Base-by-base conservation (phyloP, 1,284 basidiomycete species). In the Rhodotorula sp. region DNA sequence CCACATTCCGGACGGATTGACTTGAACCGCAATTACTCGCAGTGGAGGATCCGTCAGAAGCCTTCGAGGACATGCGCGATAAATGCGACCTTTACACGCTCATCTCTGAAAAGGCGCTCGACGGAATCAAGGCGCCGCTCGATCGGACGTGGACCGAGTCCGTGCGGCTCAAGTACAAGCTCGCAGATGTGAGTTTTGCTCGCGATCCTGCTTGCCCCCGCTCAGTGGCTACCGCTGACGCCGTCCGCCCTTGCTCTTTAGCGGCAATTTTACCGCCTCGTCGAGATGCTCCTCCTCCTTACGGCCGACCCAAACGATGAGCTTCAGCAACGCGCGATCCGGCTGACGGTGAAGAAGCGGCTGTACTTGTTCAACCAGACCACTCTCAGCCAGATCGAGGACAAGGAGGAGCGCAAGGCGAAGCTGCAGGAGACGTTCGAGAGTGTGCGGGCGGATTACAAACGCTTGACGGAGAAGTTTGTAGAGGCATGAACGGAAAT, bases 1-100 rank as follows among this genome's bases (percentile, higher is more conserved):
- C 22, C n/a, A n/a, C n/a, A n/a, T n/a, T n/a, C 17, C 4, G 51
- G 55, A 18, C 44, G 4, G 1, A 33, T 1, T 29, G n/a, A 49
- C 20, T 42, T 20, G 17, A 14, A 15, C 6, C 37, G 44, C 26
- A 1, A 5, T 10, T 18, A 29, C 15, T 22, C 24, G 24, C 49
- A 65, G 91, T 99, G 29, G 95, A 99, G 83, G 95, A 99, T 80
- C 95, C 95, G 0, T 93, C 93, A 0, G 95, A 99, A 81, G 90
- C 91, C 15, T 95, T 96, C 78, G 94, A 96, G 79, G 93, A 96
- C 78, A 84, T 99, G 65, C 86, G 95, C 48, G 96, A 99, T 82
- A 88, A 91, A 61, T 91, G 91, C 77, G 96, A 99, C 80, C 85
- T 99, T 37, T 84, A 86, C 70, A 89, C 91, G 84, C 84, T 98